A percentile compares a stretch with the other conserved stretches of the same genome.
Conservation (phyloP, 805 yeast species). For the Metschnikowia cubensis region DNA sequence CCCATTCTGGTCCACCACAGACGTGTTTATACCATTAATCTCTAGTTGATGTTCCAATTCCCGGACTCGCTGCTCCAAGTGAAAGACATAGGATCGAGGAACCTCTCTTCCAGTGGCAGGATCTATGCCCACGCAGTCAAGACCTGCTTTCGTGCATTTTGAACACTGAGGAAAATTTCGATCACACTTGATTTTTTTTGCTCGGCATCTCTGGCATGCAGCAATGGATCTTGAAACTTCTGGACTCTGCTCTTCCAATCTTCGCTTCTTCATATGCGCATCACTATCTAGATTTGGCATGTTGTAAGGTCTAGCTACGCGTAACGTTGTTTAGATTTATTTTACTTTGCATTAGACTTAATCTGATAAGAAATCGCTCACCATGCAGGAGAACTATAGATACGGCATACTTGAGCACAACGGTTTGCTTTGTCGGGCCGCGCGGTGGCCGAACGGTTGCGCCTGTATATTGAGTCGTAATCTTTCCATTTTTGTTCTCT, state of each 20-base stretch:
- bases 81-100: slow-evolving; percentile 73
- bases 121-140: slow-evolving; percentile 78
- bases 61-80: slow-evolving; percentile 62
- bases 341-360: slow-evolving; percentile 31
- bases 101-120: slow-evolving; percentile 86
- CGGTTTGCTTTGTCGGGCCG: background rate
- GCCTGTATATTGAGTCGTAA: background rate
- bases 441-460: background rate
- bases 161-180: slow-evolving; percentile 64
- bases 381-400: background rate
- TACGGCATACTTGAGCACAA: background rate
- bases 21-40: slow-evolving; percentile 32
- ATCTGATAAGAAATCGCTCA: background rate
- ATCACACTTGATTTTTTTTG: slow-evolving; percentile 63
- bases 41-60: slow-evolving; percentile 51
- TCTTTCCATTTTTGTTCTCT: background rate
- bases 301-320: slow-evolving; percentile 18
- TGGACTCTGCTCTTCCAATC: background rate
- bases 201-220: slow-evolving; percentile 81
- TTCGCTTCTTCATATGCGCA: background rate
- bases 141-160: slow-evolving; percentile 60
- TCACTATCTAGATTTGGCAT: background rate
- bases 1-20: background rate
- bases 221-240: slow-evolving; percentile 60
- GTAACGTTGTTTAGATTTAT: slow-evolving; percentile 31